Evolutionary conservation across 495 filamentous ascomycete species (phyloP).

Genomic region (Lindgomyces ingoldianus): DNA sequence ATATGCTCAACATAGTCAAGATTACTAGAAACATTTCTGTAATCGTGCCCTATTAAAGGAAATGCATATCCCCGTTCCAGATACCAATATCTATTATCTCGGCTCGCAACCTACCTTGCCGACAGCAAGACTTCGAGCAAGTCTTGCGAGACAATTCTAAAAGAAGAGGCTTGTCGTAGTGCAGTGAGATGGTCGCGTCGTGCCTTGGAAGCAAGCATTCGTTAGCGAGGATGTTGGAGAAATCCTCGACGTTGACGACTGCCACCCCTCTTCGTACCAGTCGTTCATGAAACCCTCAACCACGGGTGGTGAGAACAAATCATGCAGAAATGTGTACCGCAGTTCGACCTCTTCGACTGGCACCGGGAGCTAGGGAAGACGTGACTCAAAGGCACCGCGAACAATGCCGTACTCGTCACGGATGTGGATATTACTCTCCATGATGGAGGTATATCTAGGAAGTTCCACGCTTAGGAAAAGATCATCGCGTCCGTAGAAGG

Average conservation of each 20-base stretch:
- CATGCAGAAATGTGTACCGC: background rate
- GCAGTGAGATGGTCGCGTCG: too few relatives aligned
- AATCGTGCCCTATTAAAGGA: too few relatives aligned
- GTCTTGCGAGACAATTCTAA: too few relatives aligned
- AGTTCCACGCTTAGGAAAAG: background rate
- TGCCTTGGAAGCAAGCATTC: background rate
- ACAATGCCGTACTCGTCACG: background rate
- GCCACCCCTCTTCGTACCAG: background rate
- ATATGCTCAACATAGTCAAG: too few relatives aligned
- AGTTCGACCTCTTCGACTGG: background rate
- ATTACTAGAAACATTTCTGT: too few relatives aligned
- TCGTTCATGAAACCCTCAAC: background rate
- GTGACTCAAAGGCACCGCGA: background rate
- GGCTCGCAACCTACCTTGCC: too few relatives aligned
- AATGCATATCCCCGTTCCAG: too few relatives aligned
- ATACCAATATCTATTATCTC: too few relatives aligned
- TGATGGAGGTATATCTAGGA: background rate
- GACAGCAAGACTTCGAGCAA: too few relatives aligned
- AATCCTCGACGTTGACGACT: background rate
- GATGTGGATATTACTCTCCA: background rate
- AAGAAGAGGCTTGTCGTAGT: too few relatives aligned
- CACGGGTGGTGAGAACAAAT: background rate
- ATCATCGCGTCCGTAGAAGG: background rate
- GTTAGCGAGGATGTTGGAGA: background rate
- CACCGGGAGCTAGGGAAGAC: background rate